Evolutionary conservation across 2,329 filamentous ascomycete genomes (phyloP).

Genomic region (Venturia effusa): DNA sequence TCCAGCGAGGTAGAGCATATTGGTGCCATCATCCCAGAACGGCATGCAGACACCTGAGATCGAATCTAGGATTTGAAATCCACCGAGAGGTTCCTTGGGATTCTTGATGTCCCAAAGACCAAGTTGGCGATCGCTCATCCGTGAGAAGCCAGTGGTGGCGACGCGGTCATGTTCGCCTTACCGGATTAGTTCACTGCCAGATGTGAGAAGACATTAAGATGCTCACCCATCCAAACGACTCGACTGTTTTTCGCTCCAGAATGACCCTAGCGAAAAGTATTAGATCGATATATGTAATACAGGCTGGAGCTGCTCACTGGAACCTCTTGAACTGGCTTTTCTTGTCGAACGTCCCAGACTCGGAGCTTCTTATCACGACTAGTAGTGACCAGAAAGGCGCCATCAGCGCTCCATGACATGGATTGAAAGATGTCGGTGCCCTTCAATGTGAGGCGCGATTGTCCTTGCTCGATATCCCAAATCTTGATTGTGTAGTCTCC

Average conservation of each 20-base stretch:
- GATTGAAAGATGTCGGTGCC: conserved; percentile 91
- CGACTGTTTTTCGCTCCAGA: conserved; percentile 94
- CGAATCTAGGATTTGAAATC: conserved; percentile 82
- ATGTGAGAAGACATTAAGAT: too few relatives aligned
- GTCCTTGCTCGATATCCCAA: conserved; percentile 81
- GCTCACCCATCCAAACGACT: conserved; percentile 76
- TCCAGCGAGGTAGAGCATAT: conserved; percentile 90
- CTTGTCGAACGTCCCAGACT: conserved; percentile 93
- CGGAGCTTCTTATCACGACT: conserved; percentile 97
- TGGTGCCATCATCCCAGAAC: conserved; percentile 97
- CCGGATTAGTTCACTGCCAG: conserved; percentile 44
- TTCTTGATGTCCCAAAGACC: conserved; percentile 89
- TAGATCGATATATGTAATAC: background rate
- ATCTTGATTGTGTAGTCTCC: conserved; percentile 92
- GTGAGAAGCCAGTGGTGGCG: conserved; percentile 92
- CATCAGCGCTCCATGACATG: conserved; percentile 88
- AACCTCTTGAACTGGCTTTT: conserved; percentile 74
- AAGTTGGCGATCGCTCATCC: conserved; percentile 95
- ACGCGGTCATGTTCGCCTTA: conserved; percentile 73
- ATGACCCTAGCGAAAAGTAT: conserved; percentile 46
- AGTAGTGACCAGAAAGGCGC: conserved; percentile 77
- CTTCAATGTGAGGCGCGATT: conserved; percentile 64
- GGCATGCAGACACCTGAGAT: conserved; percentile 98
- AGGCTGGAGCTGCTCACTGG: conserved; percentile 22
- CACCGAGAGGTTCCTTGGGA: conserved; percentile 69